Evolutionary conservation across 148 eudicot species (phyloP).

Genomic region (Vaccinium myrtillus): DNA sequence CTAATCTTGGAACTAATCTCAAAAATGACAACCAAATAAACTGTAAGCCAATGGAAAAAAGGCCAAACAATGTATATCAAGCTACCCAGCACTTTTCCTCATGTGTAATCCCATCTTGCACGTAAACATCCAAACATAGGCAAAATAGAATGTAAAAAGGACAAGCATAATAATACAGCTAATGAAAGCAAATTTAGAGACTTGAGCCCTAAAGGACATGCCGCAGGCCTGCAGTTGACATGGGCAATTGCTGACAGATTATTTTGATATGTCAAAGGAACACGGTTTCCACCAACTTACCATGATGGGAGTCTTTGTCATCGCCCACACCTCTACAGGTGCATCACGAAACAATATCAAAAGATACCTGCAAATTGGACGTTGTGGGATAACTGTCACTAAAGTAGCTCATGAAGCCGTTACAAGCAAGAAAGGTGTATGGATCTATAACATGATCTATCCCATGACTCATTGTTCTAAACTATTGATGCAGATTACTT

Average conservation of each 20-base stretch:
- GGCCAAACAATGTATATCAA: not conserved
- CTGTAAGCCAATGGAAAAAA: not conserved
- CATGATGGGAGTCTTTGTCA: slow-evolving; percentile 98
- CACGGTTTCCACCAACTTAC: slow-evolving; percentile 42
- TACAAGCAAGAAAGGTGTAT: not conserved
- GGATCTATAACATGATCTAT: not conserved
- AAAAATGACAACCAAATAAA: no score
- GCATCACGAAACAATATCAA: slow-evolving; percentile 96
- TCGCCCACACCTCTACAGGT: slow-evolving; percentile 99
- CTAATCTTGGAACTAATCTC: no score
- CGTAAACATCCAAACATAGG: not conserved
- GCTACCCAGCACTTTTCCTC: not conserved
- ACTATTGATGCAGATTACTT: not conserved
- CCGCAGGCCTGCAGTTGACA: not conserved
- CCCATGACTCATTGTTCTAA: not conserved
- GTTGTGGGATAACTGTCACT: slow-evolving; percentile 12
- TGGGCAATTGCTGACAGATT: slow-evolving; percentile 10
- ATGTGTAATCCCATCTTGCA: not conserved
- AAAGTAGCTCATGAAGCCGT: slow-evolving; percentile 1
- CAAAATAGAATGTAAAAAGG: not conserved
- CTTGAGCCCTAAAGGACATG: not conserved
- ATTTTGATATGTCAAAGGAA: not conserved
- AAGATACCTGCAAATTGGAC: slow-evolving; percentile 64
- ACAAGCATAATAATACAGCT: not conserved
- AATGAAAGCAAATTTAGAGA: not conserved